A percentile compares a stretch with the other conserved stretches of the same genome.
Conservation (phyloP, 208 protist species). For the Wallacemonas sp. region DNA sequence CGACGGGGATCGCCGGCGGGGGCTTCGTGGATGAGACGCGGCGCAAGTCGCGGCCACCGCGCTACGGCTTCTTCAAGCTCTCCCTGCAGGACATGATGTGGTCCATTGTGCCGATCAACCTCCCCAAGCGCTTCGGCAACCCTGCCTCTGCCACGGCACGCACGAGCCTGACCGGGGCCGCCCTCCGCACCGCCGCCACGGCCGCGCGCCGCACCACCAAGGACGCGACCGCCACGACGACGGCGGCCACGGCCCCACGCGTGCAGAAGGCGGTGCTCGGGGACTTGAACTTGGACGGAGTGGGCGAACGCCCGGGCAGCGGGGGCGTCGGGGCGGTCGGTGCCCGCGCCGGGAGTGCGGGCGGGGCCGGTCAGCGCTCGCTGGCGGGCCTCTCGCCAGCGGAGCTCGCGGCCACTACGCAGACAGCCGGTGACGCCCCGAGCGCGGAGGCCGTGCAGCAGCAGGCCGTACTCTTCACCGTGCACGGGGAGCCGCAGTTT, state of each 20-base stretch:
- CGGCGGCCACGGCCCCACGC: background rate
- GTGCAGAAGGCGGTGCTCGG: constrained; percentile 11
- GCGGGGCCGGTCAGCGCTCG: background rate
- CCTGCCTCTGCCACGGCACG: background rate
- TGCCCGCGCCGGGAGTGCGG: background rate
- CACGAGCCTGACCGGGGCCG: background rate
- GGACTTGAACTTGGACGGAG: constrained; percentile 8
- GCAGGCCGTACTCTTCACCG: constrained; percentile 45
- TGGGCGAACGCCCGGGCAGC: background rate
- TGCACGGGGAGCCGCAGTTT: constrained; percentile 61
- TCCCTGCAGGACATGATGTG: constrained; percentile 69
- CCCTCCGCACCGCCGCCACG: background rate
- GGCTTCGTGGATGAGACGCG: too few relatives aligned
- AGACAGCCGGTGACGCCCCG: too few relatives aligned
- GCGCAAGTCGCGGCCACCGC: too few relatives aligned
- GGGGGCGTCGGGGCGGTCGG: constrained; percentile 15
- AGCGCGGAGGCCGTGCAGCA: constrained; percentile 9
- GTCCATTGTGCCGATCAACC: constrained; percentile 66
- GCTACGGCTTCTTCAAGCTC: constrained; percentile 77
- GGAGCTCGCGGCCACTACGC: too few relatives aligned
- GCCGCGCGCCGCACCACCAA: background rate
- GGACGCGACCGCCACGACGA: background rate
- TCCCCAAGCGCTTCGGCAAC: constrained; percentile 34
- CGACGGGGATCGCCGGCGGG: too few relatives aligned
- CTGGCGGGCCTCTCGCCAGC: background rate